These are phyloP conservation scores for Apostasia ramifera DNA, from an alignment of 106 monocot species.

Conservation along the genomic window DNA sequence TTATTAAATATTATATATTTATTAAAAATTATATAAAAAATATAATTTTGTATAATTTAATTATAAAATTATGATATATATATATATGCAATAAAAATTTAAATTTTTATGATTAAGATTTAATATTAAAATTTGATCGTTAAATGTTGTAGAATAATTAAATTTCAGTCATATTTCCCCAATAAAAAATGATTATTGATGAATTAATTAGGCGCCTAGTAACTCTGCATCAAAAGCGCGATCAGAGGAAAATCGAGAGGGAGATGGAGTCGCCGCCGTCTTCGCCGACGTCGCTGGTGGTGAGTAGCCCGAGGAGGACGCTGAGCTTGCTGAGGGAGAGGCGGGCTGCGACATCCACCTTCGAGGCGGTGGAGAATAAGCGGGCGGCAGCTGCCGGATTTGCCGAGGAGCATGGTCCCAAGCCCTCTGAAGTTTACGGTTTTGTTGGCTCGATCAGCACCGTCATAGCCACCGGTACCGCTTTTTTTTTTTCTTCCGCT, in stretches of 20 bases:
- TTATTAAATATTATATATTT: too few species aligned
- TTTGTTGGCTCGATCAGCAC: conserved; percentile 96
- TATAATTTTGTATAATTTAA: too few species aligned
- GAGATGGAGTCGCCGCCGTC: conserved; percentile 18
- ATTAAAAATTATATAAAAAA: too few species aligned
- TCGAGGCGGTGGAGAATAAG: conserved; percentile 16
- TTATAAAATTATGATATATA: too few species aligned
- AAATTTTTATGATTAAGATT: too few species aligned
- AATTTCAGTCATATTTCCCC: too few species aligned
- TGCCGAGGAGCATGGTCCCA: conserved; percentile 48
- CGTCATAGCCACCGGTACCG: conserved; percentile 64
- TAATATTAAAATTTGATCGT: too few species aligned
- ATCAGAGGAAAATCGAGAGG: background rate
- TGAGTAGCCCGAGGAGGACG: conserved; percentile 69
- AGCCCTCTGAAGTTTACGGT: conserved; percentile 94
- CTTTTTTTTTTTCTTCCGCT: background rate
- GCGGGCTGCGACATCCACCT: conserved; percentile 7
- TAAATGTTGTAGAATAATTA: too few species aligned
- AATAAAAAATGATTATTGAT: too few species aligned
- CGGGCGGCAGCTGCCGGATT: background rate
- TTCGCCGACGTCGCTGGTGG: conserved; percentile 35
- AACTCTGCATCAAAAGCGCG: too few species aligned
- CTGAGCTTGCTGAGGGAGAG: conserved; percentile 52
- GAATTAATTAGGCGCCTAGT: too few species aligned
- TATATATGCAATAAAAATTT: too few species aligned